These are phyloP conservation scores for Crithidia expoeki DNA, from an alignment of 208 protist species.

Conservation along the genomic window DNA sequence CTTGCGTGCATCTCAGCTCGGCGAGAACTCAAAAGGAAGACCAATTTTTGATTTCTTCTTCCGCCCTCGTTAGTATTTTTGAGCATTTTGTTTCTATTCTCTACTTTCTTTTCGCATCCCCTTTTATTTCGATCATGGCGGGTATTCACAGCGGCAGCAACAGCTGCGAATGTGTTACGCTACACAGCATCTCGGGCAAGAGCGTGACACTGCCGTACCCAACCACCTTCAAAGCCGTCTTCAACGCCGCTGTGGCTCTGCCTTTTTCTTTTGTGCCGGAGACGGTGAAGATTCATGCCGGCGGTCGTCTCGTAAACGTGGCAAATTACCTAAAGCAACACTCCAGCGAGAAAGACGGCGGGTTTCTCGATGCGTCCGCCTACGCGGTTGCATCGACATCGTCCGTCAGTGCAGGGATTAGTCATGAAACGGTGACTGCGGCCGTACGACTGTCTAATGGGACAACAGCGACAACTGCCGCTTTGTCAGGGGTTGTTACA, in stretches of 20 bases:
- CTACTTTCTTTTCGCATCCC: background rate
- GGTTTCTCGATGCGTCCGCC: conserved; percentile 17
- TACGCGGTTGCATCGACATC: conserved; percentile 12
- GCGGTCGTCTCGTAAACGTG: conserved; percentile 25
- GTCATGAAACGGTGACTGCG: too few species aligned
- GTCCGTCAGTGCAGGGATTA: too few species aligned
- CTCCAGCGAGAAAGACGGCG: conserved; percentile 1
- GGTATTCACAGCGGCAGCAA: background rate
- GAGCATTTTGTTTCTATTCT: too few species aligned
- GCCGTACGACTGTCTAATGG: background rate
- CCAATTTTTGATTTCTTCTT: too few species aligned
- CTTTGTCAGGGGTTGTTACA: background rate
- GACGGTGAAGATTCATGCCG: conserved; percentile 40
- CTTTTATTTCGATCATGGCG: background rate
- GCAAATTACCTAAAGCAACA: conserved; percentile 11
- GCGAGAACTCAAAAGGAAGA: too few species aligned
- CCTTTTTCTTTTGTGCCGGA: conserved; percentile 39
- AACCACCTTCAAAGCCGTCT: conserved; percentile 40
- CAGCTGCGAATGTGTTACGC: conserved; percentile 8
- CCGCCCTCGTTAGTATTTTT: too few species aligned
- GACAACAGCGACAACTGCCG: background rate
- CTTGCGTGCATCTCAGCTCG: too few species aligned
- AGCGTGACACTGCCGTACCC: conserved; percentile 36
- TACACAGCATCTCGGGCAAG: conserved; percentile 60
- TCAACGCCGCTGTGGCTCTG: conserved; percentile 37